Percentiles rank a stretch among this genome's conserved stretches.
Evolutionary conservation across 179 eudicot species (phyloP).

Genomic region (Silene vulgaris): DNA sequence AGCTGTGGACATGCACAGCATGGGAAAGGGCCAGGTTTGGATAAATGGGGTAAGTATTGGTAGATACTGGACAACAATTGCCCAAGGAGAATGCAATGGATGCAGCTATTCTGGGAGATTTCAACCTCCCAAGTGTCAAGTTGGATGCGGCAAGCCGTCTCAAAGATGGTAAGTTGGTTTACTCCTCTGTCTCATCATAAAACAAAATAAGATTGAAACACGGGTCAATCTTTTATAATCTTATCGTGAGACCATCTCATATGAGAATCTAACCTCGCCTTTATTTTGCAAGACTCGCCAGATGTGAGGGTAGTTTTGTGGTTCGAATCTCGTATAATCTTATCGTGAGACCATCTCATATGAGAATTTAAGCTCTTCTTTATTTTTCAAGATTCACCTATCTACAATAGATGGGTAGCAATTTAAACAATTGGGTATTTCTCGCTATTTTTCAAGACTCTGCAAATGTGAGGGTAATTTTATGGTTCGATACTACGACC

Average conservation of each 20-base stretch:
- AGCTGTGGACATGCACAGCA: conserved; percentile 74
- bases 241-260: neutral
- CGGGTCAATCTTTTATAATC: neutral
- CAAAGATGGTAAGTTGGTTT: conserved; percentile 95
- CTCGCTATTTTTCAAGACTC: neutral
- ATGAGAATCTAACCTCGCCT: neutral
- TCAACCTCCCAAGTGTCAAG: conserved; percentile 58
- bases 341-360: neutral
- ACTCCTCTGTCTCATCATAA: neutral
- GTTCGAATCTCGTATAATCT: neutral
- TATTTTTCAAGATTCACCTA: neutral
- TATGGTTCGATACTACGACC: neutral
- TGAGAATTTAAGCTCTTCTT: neutral
- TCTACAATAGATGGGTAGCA: too few relatives aligned
- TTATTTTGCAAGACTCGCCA: neutral
- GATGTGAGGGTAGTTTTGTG: neutral
- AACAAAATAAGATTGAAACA: conserved; percentile 2
- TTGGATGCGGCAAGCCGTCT: conserved; percentile 82
- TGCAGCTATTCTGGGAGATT: conserved; percentile 74
- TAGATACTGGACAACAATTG: conserved; percentile 70
- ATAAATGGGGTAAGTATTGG: conserved; percentile 92
- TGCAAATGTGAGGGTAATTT: neutral
- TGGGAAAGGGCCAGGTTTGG: conserved; percentile 97
- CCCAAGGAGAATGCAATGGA: conserved; percentile 54
- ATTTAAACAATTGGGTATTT: too few relatives aligned